A percentile compares a stretch with the other conserved stretches of the same genome.
These are phyloP conservation scores for Artemisia argyi DNA, from an alignment of 129 eudicot genomes.

Conservation along the genomic window DNA sequence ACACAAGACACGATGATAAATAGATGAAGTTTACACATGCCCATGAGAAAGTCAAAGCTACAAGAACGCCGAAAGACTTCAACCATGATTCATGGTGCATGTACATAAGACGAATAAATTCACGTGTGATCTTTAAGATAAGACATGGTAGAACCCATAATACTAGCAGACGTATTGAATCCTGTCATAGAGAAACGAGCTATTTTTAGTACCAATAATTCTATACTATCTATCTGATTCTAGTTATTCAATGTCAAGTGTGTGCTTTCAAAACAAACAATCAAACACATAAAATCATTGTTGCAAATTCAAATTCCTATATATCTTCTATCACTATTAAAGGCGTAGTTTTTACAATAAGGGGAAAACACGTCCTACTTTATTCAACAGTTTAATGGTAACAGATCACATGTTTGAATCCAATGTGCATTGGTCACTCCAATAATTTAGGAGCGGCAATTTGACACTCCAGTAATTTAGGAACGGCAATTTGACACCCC, in stretches of 20 bases:
- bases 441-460: neutral
- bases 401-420: neutral
- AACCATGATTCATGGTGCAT: slow-evolving; percentile 60
- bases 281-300: neutral
- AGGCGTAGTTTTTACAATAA: too few species aligned
- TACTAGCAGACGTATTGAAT: slow-evolving; percentile 49
- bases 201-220: neutral
- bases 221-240: neutral
- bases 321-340: too few species aligned
- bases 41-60: slow-evolving; percentile 62
- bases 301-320: neutral
- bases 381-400: neutral
- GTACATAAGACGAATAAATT: slow-evolving; percentile 48
- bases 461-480: neutral
- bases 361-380: too few species aligned
- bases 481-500: neutral
- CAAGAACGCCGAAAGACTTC: slow-evolving; percentile 43
- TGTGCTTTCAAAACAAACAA: too few species aligned
- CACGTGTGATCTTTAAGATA: slow-evolving; percentile 64
- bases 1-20: slow-evolving; percentile 64
- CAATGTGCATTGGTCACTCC: neutral
- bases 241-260: neutral
- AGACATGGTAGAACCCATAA: slow-evolving; percentile 70
- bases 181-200: slow-evolving; percentile 35
- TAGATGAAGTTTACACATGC: slow-evolving; percentile 51